phyloP scores from a whole-genome alignment of 1,139 yeast genomes.

The Magnusiomyces paraingens region DNA sequence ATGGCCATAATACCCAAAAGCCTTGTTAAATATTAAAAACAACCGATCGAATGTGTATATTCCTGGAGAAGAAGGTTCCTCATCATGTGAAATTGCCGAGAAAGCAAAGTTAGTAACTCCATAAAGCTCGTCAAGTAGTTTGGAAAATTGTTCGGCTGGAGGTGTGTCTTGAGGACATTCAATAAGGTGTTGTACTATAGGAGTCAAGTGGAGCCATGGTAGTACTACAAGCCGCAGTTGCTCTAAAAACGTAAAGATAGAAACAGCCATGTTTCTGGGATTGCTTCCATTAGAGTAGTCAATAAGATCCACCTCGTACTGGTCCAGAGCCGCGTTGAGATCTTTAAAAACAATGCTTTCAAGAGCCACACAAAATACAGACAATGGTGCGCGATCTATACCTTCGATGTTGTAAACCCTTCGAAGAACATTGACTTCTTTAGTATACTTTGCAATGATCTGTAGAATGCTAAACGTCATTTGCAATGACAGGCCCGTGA shows the following conservation, averaged over 20 bases:
- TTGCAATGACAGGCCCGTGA: neutral
- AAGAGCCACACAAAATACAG: constrained; percentile 6
- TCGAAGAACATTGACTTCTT: neutral
- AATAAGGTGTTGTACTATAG: neutral
- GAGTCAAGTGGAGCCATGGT: neutral
- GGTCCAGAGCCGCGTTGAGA: neutral
- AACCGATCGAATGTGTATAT: neutral
- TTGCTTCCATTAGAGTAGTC: neutral
- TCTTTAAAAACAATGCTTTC: neutral
- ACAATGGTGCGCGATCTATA: neutral
- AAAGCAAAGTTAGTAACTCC: neutral
- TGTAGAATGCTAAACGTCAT: neutral
- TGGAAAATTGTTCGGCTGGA: neutral
- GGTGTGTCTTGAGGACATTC: neutral
- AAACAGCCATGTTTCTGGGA: neutral
- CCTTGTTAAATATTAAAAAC: neutral
- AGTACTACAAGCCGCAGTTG: neutral
- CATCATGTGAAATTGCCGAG: neutral
- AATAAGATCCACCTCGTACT: neutral
- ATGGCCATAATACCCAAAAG: neutral
- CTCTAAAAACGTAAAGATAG: neutral
- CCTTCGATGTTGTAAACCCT: neutral
- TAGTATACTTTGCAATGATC: neutral
- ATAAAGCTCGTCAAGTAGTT: neutral
- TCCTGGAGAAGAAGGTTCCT: neutral